phyloP scores from a whole-genome alignment of 306 rosid genomes.

The Lupinus albus region DNA sequence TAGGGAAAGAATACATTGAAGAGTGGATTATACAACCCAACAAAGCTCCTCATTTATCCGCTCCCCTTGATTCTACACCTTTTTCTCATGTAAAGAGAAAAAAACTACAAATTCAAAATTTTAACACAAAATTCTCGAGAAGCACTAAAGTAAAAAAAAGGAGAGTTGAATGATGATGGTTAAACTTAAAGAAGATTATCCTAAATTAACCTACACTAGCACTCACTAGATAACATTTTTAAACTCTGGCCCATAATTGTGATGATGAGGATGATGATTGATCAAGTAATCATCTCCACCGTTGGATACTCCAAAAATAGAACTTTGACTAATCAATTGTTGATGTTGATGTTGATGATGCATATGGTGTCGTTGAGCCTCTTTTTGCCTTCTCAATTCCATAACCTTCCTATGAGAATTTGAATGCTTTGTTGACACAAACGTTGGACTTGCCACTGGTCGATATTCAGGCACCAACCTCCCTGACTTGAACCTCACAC shows the following conservation, averaged over 20 bases:
- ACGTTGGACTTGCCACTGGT: constrained; percentile 76
- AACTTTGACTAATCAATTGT: constrained; percentile 55
- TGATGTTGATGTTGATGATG: constrained; percentile 50
- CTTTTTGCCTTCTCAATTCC: constrained; percentile 72
- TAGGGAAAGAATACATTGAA: constrained; percentile 45
- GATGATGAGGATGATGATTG: constrained; percentile 50
- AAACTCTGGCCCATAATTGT: constrained; percentile 61
- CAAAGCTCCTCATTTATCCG: constrained; percentile 35
- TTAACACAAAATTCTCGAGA: constrained; percentile 46
- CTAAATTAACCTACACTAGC: constrained; percentile 53
- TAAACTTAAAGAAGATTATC: constrained; percentile 41
- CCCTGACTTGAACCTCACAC: constrained; percentile 72
- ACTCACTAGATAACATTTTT: constrained; percentile 64
- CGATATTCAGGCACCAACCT: constrained; percentile 70
- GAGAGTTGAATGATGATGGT: constrained; percentile 24
- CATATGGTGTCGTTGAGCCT: constrained; percentile 55
- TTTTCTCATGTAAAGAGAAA: not conserved
- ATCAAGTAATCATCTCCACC: constrained; percentile 76
- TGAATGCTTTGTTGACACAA: constrained; percentile 61
- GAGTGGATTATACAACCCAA: constrained; percentile 42
- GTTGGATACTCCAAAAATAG: constrained; percentile 81
- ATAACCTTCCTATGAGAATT: constrained; percentile 75
- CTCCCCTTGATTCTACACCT: constrained; percentile 43
- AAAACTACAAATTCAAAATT: constrained; percentile 51
- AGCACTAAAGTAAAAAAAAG: not conserved